phyloP scores from a whole-genome alignment of 2,329 filamentous ascomycete species.

The Fusarium piperis region DNA sequence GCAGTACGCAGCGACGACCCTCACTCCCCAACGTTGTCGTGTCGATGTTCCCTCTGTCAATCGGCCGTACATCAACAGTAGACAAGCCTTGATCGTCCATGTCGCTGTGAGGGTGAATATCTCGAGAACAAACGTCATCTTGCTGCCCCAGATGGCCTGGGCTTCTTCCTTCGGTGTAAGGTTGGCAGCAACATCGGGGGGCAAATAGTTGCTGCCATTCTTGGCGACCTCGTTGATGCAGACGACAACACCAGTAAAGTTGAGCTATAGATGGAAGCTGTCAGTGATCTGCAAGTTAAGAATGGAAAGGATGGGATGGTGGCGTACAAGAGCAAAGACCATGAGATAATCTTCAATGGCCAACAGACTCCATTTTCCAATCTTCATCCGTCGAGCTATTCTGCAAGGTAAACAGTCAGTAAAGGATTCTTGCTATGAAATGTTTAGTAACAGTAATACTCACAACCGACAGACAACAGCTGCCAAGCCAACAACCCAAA shows the following conservation, averaged over 20 bases:
- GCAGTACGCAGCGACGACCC: slow-evolving; percentile 56
- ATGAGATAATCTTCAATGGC: slow-evolving; percentile 68
- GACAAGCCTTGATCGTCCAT: slow-evolving; percentile 63
- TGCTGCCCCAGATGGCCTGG: slow-evolving; percentile 60
- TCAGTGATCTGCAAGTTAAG: neutral
- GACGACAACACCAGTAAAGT: slow-evolving; percentile 55
- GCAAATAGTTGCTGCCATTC: slow-evolving; percentile 57
- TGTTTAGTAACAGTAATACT: slow-evolving; percentile 1
- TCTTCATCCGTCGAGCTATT: slow-evolving; percentile 46
- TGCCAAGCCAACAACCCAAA: slow-evolving; percentile 41
- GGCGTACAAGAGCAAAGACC: slow-evolving; percentile 56
- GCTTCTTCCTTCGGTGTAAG: slow-evolving; percentile 57
- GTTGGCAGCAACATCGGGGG: slow-evolving; percentile 46
- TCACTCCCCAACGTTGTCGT: slow-evolving; percentile 51
- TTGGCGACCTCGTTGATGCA: slow-evolving; percentile 54
- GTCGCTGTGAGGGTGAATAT: slow-evolving; percentile 61
- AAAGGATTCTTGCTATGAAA: neutral
- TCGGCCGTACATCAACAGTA: slow-evolving; percentile 62
- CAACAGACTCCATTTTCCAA: slow-evolving; percentile 58
- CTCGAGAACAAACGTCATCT: slow-evolving; percentile 63
- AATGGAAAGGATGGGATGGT: neutral
- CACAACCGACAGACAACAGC: slow-evolving; percentile 41
- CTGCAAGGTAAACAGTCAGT: slow-evolving; percentile 7
- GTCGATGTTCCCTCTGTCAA: slow-evolving; percentile 53
- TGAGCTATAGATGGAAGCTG: slow-evolving; percentile 29